Conservation (phyloP, 345 rosid species). For the Gossypium bickii region DNA sequence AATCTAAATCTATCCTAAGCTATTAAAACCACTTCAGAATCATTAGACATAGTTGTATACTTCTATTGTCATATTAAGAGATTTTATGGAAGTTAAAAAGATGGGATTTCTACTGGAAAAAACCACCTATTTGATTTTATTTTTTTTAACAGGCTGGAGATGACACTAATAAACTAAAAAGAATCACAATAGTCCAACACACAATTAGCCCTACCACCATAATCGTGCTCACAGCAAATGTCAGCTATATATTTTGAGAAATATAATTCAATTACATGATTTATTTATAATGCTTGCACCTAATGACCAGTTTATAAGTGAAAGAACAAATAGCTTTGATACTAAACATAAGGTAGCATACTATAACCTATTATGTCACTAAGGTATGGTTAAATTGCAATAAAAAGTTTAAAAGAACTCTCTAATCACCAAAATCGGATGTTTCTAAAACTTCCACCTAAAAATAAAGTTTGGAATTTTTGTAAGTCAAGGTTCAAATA, state of each 20-base stretch:
- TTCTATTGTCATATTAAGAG: neutral
- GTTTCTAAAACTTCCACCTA: neutral
- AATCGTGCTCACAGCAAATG: neutral
- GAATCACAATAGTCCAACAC: neutral
- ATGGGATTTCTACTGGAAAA: neutral
- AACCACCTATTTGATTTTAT: neutral
- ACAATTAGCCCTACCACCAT: neutral
- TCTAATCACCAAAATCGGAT: neutral
- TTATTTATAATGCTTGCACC: neutral
- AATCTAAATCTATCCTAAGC: neutral
- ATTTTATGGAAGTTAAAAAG: neutral
- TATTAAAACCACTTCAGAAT: neutral
- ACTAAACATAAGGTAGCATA: constrained; percentile 1
- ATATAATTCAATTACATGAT: constrained; percentile 3
- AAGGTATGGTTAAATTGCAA: neutral
- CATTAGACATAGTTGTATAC: neutral
- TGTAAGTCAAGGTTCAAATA: neutral
- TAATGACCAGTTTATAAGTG: neutral
- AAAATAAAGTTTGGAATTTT: neutral
- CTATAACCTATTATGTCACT: neutral
- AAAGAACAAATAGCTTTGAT: neutral
- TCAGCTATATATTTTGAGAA: neutral
- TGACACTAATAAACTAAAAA: neutral
- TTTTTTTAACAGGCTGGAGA: constrained; percentile 2
- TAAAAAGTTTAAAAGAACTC: neutral